Conservation (phyloP, 305 asterid species). For the Euphrasia arctica region DNA sequence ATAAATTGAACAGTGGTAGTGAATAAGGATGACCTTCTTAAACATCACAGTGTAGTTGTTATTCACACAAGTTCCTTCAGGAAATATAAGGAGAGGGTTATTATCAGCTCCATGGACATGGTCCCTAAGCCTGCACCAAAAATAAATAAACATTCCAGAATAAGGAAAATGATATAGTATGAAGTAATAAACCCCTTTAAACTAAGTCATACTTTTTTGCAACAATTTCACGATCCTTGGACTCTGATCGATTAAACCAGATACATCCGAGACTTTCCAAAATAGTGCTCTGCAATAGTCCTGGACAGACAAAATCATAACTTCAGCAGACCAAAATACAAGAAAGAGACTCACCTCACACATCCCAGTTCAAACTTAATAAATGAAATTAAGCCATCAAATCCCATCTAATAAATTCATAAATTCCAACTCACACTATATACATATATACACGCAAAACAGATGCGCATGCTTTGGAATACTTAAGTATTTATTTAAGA, state of each 20-base stretch:
- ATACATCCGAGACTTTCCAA: slow-evolving; percentile 96
- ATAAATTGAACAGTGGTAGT: slow-evolving; percentile 15
- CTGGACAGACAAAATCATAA: slow-evolving; percentile 36
- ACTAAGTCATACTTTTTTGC: slow-evolving; percentile 68
- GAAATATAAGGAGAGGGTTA: slow-evolving; percentile 97
- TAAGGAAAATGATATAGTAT: slow-evolving; percentile 21
- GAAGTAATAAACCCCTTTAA: slow-evolving; percentile 16
- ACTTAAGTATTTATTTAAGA: not conserved
- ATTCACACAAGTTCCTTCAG: slow-evolving; percentile 98
- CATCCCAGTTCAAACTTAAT: slow-evolving; percentile 22
- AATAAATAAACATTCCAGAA: slow-evolving; percentile 16
- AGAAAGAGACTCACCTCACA: slow-evolving; percentile 9
- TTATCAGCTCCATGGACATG: slow-evolving; percentile 89
- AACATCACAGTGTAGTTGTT: slow-evolving; percentile 98
- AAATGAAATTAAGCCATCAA: slow-evolving; percentile 7
- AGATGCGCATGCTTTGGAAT: slow-evolving; percentile 5
- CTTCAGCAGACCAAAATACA: slow-evolving; percentile 22
- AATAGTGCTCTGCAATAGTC: slow-evolving; percentile 91
- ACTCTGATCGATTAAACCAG: slow-evolving; percentile 98
- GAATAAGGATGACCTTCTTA: slow-evolving; percentile 64
- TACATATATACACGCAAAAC: not conserved
- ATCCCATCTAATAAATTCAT: not conserved
- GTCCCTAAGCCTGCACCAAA: slow-evolving; percentile 64
- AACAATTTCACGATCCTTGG: slow-evolving; percentile 94
- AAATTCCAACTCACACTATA: not conserved